phyloP scores from a whole-genome alignment of 805 yeast genomes.

The Kazachstania viticola region DNA sequence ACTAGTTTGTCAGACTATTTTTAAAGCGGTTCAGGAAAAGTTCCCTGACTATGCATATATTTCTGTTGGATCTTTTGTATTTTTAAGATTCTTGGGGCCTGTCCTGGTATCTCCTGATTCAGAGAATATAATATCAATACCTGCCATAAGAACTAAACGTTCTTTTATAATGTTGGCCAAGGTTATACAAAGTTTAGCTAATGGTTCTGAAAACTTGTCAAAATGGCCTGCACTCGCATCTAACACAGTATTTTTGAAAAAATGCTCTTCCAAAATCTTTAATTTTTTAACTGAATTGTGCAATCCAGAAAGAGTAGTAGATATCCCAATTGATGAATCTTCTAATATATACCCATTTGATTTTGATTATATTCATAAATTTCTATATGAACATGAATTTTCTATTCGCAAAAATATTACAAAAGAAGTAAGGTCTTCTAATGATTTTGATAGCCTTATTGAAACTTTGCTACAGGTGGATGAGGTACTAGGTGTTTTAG shows the following conservation, averaged over 20 bases:
- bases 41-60: constrained; percentile 53
- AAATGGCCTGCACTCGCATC: constrained; percentile 47
- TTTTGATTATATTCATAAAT: constrained; percentile 35
- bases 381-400: constrained; percentile 37
- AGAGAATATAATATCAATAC: constrained; percentile 27
- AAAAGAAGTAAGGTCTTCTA: constrained; percentile 5
- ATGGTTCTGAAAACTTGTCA: constrained; percentile 52
- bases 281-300: constrained; percentile 29
- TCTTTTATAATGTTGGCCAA: constrained; percentile 68
- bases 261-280: constrained; percentile 28
- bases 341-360: constrained; percentile 13
- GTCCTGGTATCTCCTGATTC: constrained; percentile 83
- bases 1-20: constrained; percentile 54
- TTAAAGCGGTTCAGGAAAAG: constrained; percentile 39
- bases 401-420: constrained; percentile 20
- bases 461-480: constrained; percentile 32
- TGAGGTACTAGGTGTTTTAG: constrained; percentile 33
- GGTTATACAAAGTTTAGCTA: constrained; percentile 73
- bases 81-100: constrained; percentile 70
- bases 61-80: constrained; percentile 77
- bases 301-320: constrained; percentile 10
- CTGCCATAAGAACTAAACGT: constrained; percentile 37
- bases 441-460: constrained; percentile 12
- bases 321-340: constrained; percentile 11
- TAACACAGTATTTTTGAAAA: constrained; percentile 29